Evolutionary conservation across 2,329 filamentous ascomycete genomes (phyloP), one percentile per base, ranked within the genome.

Genomic region (Colletotrichum coccodes): DNA sequence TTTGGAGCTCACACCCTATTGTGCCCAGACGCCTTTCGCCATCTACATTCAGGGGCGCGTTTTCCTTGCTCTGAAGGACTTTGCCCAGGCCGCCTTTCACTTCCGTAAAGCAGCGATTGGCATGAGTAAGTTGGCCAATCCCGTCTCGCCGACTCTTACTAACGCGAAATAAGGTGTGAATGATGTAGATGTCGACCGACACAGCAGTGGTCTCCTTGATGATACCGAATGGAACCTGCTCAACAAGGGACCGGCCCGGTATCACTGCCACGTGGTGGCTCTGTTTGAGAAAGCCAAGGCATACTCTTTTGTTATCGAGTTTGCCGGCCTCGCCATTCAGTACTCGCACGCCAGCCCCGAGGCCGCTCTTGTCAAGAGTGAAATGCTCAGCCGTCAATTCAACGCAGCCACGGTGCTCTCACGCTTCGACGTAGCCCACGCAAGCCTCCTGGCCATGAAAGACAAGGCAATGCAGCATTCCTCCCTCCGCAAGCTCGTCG

Each of bases 11-110:
- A 79, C 80, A 16, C 82, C 86, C 1, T 91, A 90, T 74, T 85
- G 85, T 70, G 82, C 84, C 23, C 83, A 86, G 59, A 87, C 87
- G 59, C 82, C 86, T 71, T 94, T 86, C 84, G 90, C 82, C 83
- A 92, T 85, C 73, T 99, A 99, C 76, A 87, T 98, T 5, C 94
- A 95, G 78, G 96, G 93, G 3, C 91, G 96, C 34, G 86, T 97
- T 56, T 87, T 89, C 72, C 83, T 98, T 38, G 89, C 91, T 6
- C 87, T 91, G 71, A 91, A 91, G 61, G 92, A 97, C 75, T 91
- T 91, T 76, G 87, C 89, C 66, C 85, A 89, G 44, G 95, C 96
- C 62, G 89, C 93, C 32, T 83, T 88, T 32, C 89, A 90, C 75
- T 98, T 99, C 80, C 91, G 90, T 73, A 95, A 92, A 76, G 93